phyloP scores from a whole-genome alignment of 148 eudicot genomes.

The Vaccinium myrtillus region DNA sequence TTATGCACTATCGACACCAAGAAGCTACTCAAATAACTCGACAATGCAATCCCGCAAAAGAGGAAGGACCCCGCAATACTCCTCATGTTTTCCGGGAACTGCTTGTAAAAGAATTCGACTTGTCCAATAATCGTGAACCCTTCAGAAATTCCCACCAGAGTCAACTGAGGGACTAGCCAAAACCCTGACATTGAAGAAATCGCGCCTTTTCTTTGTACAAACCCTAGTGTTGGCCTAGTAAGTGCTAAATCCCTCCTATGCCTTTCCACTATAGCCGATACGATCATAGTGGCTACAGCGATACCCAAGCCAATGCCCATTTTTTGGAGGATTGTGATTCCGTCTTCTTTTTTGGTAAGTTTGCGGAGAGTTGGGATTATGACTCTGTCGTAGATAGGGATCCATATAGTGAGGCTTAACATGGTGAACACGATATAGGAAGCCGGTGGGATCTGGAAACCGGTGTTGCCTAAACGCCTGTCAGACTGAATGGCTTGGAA shows the following conservation, averaged over 20 bases:
- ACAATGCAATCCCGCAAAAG: constrained; percentile 51
- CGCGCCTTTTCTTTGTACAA: constrained; percentile 21
- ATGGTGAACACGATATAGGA: constrained; percentile 41
- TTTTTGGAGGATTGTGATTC: constrained; percentile 45
- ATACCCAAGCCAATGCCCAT: constrained; percentile 36
- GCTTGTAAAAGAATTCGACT: constrained; percentile 46
- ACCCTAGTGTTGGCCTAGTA: constrained; percentile 28
- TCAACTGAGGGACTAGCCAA: constrained; percentile 43
- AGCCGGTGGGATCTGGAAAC: constrained; percentile 47
- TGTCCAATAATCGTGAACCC: constrained; percentile 33
- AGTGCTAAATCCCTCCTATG: constrained; percentile 22
- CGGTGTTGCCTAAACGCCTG: constrained; percentile 27
- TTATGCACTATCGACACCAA: constrained; percentile 38
- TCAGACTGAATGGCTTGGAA: constrained; percentile 54
- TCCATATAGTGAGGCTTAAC: constrained; percentile 43
- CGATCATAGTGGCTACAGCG: constrained; percentile 12
- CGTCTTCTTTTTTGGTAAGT: constrained; percentile 31
- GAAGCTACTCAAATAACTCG: constrained; percentile 57
- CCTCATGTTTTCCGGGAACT: constrained; percentile 56
- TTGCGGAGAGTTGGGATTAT: constrained; percentile 35
- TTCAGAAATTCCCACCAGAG: constrained; percentile 37
- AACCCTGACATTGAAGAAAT: constrained; percentile 36
- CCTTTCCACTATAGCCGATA: constrained; percentile 26
- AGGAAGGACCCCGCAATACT: constrained; percentile 55
- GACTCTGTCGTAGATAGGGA: constrained; percentile 48